Percentiles rank a stretch among this genome's conserved stretches.
Conservation (phyloP, 805 yeast genomes). For the Ogataea sp. region DNA sequence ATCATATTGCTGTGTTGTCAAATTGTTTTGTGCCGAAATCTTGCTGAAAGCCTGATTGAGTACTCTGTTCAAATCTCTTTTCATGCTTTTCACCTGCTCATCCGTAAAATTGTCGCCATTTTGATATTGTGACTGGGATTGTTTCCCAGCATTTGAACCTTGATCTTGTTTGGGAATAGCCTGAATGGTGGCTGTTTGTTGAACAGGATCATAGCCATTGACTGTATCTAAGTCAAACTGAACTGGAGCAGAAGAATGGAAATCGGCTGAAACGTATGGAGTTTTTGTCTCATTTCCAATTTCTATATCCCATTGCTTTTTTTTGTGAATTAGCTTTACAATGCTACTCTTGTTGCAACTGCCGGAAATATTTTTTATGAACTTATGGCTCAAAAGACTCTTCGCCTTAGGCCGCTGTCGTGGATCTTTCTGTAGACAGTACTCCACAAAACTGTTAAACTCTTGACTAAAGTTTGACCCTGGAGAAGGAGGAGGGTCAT, state of each 20-base stretch:
- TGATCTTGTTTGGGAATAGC: too few species aligned
- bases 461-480: constrained; percentile 25
- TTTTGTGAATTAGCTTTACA: constrained; percentile 34
- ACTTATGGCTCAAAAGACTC: constrained; percentile 55
- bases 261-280: constrained; percentile 28
- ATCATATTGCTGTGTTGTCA: constrained; percentile 48
- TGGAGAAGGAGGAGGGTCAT: constrained; percentile 36
- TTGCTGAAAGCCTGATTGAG: constrained; percentile 34
- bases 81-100: constrained; percentile 4
- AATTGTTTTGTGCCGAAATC: constrained; percentile 39
- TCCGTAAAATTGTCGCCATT: not conserved
- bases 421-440: constrained; percentile 70
- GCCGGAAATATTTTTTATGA: constrained; percentile 35
- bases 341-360: constrained; percentile 22
- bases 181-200: too few species aligned
- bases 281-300: constrained; percentile 19
- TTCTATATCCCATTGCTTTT: constrained; percentile 32
- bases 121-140: too few species aligned
- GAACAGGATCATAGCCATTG: not conserved
- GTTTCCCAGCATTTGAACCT: not conserved
- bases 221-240: constrained; percentile 11
- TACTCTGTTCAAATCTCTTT: constrained; percentile 26
- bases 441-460: constrained; percentile 60
- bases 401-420: constrained; percentile 55
- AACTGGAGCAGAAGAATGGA: not conserved